These are phyloP conservation scores for Trametes villosa DNA, from an alignment of 768 basidiomycete genomes.

Conservation along the genomic window DNA sequence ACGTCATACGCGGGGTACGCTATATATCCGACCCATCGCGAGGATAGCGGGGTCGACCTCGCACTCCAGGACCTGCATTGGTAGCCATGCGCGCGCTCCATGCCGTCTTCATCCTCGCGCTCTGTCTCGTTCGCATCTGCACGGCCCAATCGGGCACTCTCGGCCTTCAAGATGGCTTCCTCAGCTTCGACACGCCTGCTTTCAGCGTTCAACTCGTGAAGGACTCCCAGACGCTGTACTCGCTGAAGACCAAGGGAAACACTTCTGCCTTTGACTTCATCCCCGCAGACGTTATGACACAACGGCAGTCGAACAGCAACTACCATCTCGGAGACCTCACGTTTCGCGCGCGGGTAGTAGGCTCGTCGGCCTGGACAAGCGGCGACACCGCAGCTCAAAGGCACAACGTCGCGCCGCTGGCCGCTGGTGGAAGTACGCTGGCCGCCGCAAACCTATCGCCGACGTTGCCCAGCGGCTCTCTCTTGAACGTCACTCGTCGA, in stretches of 20 bases:
- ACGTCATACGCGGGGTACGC: not conserved
- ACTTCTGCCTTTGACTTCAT: conserved; percentile 53
- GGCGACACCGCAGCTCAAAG: conserved; percentile 52
- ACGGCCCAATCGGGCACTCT: conserved; percentile 36
- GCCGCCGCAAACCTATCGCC: conserved; percentile 54
- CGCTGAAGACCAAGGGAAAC: conserved; percentile 43
- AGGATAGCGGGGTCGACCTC: not conserved
- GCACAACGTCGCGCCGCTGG: conserved; percentile 41
- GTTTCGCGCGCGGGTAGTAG: conserved; percentile 51
- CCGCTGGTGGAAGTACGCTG: conserved; percentile 48
- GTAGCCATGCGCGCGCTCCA: not conserved
- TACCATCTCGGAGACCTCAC: conserved; percentile 63
- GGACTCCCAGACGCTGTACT: conserved; percentile 60
- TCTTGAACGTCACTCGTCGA: conserved; percentile 54
- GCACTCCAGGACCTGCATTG: not conserved
- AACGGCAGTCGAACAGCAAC: conserved; percentile 50
- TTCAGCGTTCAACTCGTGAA: conserved; percentile 55
- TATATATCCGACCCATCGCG: not conserved
- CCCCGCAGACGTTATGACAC: conserved; percentile 53
- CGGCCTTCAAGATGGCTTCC: conserved; percentile 51
- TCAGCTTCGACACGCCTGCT: conserved; percentile 48
- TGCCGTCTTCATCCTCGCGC: not conserved
- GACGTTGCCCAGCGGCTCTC: conserved; percentile 48
- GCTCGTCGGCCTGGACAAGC: conserved; percentile 49
- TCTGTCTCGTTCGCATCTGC: not conserved